These are phyloP conservation scores for Yamadazyma epiphylla DNA, from an alignment of 1,139 yeast species.

Conservation along the genomic window DNA sequence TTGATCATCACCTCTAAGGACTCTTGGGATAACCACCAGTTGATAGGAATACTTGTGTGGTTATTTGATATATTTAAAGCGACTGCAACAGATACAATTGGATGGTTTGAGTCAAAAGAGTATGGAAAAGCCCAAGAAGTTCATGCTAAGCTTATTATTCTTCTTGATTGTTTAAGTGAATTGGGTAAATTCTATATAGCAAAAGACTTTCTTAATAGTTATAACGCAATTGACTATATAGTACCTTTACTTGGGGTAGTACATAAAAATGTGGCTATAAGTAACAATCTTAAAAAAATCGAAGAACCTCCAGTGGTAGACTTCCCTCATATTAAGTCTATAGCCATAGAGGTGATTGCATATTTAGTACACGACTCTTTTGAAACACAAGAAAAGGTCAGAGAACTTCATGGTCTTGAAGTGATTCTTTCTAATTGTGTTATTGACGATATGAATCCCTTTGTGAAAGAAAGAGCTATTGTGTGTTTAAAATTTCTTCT, in stretches of 20 bases:
- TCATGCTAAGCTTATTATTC: constrained; percentile 23
- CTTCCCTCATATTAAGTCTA: constrained; percentile 62
- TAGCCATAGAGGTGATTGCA: constrained; percentile 59
- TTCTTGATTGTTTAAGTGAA: constrained; percentile 51
- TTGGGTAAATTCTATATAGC: constrained; percentile 50
- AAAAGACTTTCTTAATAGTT: constrained; percentile 48
- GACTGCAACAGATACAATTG: constrained; percentile 12
- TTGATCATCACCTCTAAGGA: constrained; percentile 34
- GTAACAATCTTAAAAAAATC: constrained; percentile 26
- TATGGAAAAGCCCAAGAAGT: constrained; percentile 8
- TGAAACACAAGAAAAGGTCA: constrained; percentile 61
- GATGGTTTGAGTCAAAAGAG: constrained; percentile 10
- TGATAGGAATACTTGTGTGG: constrained; percentile 57
- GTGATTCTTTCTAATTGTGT: constrained; percentile 75
- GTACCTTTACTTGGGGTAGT: constrained; percentile 43
- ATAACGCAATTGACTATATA: constrained; percentile 44
- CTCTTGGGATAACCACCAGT: constrained; percentile 50
- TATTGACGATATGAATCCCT: constrained; percentile 86
- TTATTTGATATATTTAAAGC: constrained; percentile 34
- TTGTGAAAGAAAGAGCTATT: constrained; percentile 79
- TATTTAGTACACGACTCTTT: constrained; percentile 49
- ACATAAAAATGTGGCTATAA: constrained; percentile 43
- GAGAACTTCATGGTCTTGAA: constrained; percentile 67
- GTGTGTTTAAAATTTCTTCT: constrained; percentile 70
- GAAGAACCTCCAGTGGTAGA: constrained; percentile 20